Conservation (phyloP, 306 rosid genomes). For the Acacia confusa region DNA sequence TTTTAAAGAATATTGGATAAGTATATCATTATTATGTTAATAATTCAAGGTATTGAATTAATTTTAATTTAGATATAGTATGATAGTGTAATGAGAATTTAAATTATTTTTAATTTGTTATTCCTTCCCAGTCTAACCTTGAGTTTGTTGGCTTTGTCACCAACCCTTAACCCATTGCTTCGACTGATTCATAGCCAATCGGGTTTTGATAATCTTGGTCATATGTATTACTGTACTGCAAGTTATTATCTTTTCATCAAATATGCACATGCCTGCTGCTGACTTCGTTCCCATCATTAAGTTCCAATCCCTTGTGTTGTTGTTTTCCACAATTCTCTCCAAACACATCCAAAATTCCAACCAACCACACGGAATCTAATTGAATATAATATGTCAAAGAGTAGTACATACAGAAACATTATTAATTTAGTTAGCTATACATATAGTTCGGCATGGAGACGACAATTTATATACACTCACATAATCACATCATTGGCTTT, state of each 20-base stretch:
- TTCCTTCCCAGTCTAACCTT: no score
- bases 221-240: background rate
- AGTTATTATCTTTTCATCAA: background rate
- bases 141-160: no score
- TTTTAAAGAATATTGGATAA: no score
- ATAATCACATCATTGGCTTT: slow-evolving; percentile 44
- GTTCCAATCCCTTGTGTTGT: slow-evolving; percentile 1
- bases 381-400: slow-evolving; percentile 28
- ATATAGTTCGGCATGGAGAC: background rate
- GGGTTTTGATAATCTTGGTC: no score
- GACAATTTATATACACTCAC: background rate
- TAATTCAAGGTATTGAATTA: no score
- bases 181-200: no score
- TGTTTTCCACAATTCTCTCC: slow-evolving; percentile 2
- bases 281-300: background rate
- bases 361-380: slow-evolving; percentile 46
- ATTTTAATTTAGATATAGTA: no score
- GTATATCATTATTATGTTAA: no score
- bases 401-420: background rate
- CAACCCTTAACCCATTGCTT: no score
- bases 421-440: slow-evolving; percentile 19
- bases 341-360: slow-evolving; percentile 40
- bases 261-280: background rate
- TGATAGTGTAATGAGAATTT: no score
- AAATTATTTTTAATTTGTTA: no score